Evolutionary conservation across 164 flowering plant genomes (phyloP), one percentile per base, ranked within the genome.

Genomic region (Berberis vulgaris): DNA sequence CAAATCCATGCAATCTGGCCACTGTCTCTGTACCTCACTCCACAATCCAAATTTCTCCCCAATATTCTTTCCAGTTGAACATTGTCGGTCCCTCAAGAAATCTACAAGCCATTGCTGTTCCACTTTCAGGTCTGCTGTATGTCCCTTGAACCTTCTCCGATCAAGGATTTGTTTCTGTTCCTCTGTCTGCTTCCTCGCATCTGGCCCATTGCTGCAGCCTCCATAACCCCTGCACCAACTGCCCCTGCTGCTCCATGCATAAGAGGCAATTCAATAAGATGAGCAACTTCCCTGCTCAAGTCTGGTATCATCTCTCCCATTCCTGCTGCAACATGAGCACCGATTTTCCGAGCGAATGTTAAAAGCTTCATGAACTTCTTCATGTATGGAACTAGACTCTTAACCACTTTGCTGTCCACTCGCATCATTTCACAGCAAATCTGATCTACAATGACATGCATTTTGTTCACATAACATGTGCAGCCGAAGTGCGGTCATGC

Each of bases 221-320:
- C 97, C 4, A 72, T 71, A n/a, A 80, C 89, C 45, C 90, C 97
- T 1, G 89, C 97, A 9, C 82, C 92, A 5, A 74, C 42, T 9
- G 77, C 81, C 3, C 83, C 89, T 1, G 86, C 88, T 59, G 90
- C 91, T 1, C 95, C 97, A 61, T 65, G 68, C 38, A 83, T 41
- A 9, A 82, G 62, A 8, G 90, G 79, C 41, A 89, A 79, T 13
- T 78, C 84, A 5, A 78, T 73, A 7, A 89, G 74, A 68, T 81
- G 91, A 5, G 88, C 86, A 41, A 91, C 81, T 77, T 80, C 97
- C 56, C 79, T 69, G 76, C 96, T 81, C 77, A 89, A 75, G 67
- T 94, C 96, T 4, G 99, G 97, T 77, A 94, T 94, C 93, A 94
- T 73, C 61, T 83, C 80, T 61, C 96, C 97, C 91, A 89, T 83